Base-by-base conservation (phyloP, 2,329 filamentous ascomycete species). In the Colletotrichum lini region DNA sequence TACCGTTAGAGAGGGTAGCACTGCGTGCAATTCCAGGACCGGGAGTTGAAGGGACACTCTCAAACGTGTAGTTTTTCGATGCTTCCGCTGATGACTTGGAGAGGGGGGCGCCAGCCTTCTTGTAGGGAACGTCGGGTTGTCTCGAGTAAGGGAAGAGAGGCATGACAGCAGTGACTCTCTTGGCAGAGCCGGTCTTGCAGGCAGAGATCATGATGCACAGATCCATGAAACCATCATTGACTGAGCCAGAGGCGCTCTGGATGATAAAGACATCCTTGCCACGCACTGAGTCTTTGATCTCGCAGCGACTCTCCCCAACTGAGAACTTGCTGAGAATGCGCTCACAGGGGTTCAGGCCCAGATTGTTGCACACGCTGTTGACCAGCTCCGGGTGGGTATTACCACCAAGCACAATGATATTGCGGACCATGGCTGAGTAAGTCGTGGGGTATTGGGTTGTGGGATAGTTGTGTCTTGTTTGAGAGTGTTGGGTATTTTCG, bases 191-290 rank as follows among this genome's bases (percentile, higher is more conserved):
- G 15, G 93, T 91, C 84, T 98, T 97, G 90, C 96, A 98, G 73
- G 96, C 96, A n/a, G 94, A 97, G 77, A 98, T 96, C 85, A 96
- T 98, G 84, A 98, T 98, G 82, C 97, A 93, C 60, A 98, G 91
- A 80, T 99, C 96, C 85, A 99, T 93, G 75, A 99, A 90, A 84
- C 97, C 92, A 84, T 99, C 96, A 81, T 99, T 99, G 84, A 98
- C 94, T 78, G 93, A 93, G 74, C 94, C 95, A 76, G 94, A 94
- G 76, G 94, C 95, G 52, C 94, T 96, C 83, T 98, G 96, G 78
- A 99, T 94, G 80, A 98, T 98, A 85, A 97, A 99, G 81, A 98
- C 96, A 90, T 99, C 96, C 82, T 99, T 99, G 77, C 94, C 96
- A 77, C 96, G 93, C 62, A 99, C 96, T 16, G 95, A 98, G 83